Evolutionary conservation across 2,329 filamentous ascomycete genomes (phyloP).

Genomic region (Ceratocystis variospora): DNA sequence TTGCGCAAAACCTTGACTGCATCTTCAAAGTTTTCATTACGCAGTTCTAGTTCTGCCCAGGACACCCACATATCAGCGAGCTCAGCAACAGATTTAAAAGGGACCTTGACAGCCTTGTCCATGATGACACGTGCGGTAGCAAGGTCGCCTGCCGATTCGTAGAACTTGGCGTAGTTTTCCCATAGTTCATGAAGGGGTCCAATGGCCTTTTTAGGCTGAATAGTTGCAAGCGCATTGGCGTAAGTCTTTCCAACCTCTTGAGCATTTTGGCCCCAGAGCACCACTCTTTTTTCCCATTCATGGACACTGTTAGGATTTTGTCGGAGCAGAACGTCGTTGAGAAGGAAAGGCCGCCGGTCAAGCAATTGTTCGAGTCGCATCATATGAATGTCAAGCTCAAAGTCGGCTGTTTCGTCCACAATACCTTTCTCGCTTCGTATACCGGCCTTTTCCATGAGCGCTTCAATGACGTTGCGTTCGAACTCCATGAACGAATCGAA

Average conservation of each 20-base stretch:
- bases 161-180: constrained; percentile 95
- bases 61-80: constrained; percentile 97
- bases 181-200: constrained; percentile 91
- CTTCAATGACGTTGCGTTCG: constrained; percentile 86
- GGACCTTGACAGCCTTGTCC: constrained; percentile 95
- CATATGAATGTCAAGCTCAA: constrained; percentile 92
- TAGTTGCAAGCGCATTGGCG: constrained; percentile 81
- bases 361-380: constrained; percentile 96
- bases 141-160: constrained; percentile 75
- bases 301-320: constrained; percentile 94
- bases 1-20: constrained; percentile 95
- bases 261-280: constrained; percentile 87
- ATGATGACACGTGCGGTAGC: constrained; percentile 80
- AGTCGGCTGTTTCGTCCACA: constrained; percentile 70
- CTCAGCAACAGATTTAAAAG: constrained; percentile 94
- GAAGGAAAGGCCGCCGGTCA: constrained; percentile 86
- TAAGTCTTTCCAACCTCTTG: constrained; percentile 86
- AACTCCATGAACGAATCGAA: constrained; percentile 96
- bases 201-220: constrained; percentile 85
- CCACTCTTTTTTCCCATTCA: constrained; percentile 96
- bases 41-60: constrained; percentile 96
- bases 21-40: constrained; percentile 89
- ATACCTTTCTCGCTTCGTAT: constrained; percentile 63
- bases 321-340: constrained; percentile 87
- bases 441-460: constrained; percentile 78